Percentiles rank a stretch among this genome's conserved stretches.
These are phyloP conservation scores for Wallacemonas sp. DNA, from an alignment of 208 protist genomes.

Conservation along the genomic window DNA sequence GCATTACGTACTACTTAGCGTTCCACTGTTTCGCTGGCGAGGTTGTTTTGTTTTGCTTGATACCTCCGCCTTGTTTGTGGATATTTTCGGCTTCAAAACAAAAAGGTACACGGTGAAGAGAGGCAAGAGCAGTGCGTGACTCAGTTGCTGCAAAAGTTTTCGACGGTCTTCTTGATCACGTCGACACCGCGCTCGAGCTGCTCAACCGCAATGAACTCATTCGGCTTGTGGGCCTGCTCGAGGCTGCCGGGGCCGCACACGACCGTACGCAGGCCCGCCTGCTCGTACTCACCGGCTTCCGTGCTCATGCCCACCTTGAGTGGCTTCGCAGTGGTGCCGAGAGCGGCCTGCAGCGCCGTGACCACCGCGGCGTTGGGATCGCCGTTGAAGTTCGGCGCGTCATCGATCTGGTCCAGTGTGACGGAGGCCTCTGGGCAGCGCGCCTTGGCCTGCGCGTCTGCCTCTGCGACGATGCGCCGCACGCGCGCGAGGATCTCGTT, in stretches of 20 bases:
- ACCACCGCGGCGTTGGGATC: constrained; percentile 25
- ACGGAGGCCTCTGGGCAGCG: background rate
- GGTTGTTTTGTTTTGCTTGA: no score
- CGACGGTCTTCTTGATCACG: constrained; percentile 28
- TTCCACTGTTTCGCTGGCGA: no score
- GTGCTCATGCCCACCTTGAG: constrained; percentile 54
- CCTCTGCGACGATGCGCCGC: constrained; percentile 21
- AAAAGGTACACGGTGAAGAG: no score
- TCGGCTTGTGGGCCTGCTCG: constrained; percentile 60
- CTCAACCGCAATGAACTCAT: constrained; percentile 64
- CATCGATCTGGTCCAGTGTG: background rate
- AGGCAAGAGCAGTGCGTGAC: no score
- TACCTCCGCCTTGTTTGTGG: no score
- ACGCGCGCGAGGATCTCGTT: constrained; percentile 19
- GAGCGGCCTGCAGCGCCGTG: constrained; percentile 24
- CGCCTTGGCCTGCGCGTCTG: constrained; percentile 3
- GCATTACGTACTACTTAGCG: no score
- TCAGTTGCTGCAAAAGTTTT: constrained; percentile 36
- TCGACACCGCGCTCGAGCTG: constrained; percentile 53
- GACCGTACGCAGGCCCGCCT: constrained; percentile 45
- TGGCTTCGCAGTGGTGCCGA: constrained; percentile 10
- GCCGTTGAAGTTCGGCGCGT: constrained; percentile 29
- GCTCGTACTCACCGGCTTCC: constrained; percentile 52
- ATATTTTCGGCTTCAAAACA: no score
- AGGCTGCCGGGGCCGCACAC: constrained; percentile 67